Conservation (phyloP, 1,139 yeast genomes). For the Casaregolazyma lundiana region DNA sequence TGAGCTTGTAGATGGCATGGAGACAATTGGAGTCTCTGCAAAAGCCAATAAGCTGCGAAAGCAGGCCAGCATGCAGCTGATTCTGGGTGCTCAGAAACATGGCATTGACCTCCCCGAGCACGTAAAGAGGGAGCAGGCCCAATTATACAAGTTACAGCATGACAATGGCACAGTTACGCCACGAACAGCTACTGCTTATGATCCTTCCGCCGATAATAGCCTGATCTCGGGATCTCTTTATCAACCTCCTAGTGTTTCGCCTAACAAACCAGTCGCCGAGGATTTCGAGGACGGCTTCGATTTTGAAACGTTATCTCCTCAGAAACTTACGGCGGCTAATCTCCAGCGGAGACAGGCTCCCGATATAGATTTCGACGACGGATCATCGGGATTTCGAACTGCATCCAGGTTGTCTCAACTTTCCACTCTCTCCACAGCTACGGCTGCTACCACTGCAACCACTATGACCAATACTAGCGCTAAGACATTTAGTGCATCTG, state of each 20-base stretch:
- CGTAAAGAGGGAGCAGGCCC: slow-evolving; percentile 3
- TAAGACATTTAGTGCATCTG: slow-evolving; percentile 9
- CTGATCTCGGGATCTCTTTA: slow-evolving; percentile 11
- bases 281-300: slow-evolving; percentile 22
- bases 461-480: slow-evolving; percentile 17
- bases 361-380: slow-evolving; percentile 20
- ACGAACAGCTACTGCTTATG: background rate
- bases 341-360: slow-evolving; percentile 10
- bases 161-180: slow-evolving; percentile 4
- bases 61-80: slow-evolving; percentile 10
- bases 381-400: slow-evolving; percentile 19
- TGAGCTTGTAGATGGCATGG: slow-evolving; percentile 6
- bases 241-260: slow-evolving; percentile 7
- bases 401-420: slow-evolving; percentile 19
- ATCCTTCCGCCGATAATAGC: slow-evolving; percentile 8
- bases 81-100: slow-evolving; percentile 3
- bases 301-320: slow-evolving; percentile 13
- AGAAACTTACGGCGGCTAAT: slow-evolving; percentile 7
- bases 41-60: slow-evolving; percentile 6
- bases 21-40: slow-evolving; percentile 2
- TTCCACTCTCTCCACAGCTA: slow-evolving; percentile 2
- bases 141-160: background rate
- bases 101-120: slow-evolving; percentile 8
- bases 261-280: slow-evolving; percentile 2
- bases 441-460: slow-evolving; percentile 12